Evolutionary conservation across 495 filamentous ascomycete genomes (phyloP).

Genomic region (Bathelium albidoporum): DNA sequence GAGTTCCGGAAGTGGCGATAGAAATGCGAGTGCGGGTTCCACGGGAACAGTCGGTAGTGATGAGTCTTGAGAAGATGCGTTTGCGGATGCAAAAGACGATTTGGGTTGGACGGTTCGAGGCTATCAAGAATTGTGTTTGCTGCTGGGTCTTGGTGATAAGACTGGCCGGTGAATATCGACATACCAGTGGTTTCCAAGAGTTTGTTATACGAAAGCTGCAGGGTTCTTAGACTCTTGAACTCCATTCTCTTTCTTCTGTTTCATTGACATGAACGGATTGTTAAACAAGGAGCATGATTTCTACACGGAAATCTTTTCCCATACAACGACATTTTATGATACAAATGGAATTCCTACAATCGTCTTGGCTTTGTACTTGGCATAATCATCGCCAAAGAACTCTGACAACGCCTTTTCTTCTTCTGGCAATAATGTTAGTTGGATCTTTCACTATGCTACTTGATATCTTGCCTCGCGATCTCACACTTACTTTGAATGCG

Average conservation of each 20-base stretch:
- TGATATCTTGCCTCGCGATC: background rate
- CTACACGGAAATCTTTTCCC: background rate
- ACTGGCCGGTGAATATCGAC: background rate
- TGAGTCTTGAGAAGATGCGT: background rate
- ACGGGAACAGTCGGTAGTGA: background rate
- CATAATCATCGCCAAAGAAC: conserved; percentile 83
- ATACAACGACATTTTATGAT: conserved; percentile 24
- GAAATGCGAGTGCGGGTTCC: background rate
- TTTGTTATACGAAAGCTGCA: background rate
- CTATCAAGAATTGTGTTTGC: background rate
- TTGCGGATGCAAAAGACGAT: background rate
- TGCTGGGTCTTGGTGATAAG: background rate
- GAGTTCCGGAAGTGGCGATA: background rate
- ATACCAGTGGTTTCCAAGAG: background rate
- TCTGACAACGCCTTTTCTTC: conserved; percentile 68
- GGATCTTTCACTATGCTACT: background rate
- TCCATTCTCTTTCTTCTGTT: background rate
- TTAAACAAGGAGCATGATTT: background rate
- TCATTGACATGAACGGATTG: background rate
- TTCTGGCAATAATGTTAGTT: conserved; percentile 31
- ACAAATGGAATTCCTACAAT: conserved; percentile 68
- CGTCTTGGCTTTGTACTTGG: conserved; percentile 54
- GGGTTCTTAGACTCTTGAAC: background rate
- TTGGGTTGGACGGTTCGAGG: background rate
- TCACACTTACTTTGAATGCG: conserved; percentile 54